Evolutionary conservation across 2,329 filamentous ascomycete species (phyloP).

Genomic region (Epichloe gansuensis): DNA sequence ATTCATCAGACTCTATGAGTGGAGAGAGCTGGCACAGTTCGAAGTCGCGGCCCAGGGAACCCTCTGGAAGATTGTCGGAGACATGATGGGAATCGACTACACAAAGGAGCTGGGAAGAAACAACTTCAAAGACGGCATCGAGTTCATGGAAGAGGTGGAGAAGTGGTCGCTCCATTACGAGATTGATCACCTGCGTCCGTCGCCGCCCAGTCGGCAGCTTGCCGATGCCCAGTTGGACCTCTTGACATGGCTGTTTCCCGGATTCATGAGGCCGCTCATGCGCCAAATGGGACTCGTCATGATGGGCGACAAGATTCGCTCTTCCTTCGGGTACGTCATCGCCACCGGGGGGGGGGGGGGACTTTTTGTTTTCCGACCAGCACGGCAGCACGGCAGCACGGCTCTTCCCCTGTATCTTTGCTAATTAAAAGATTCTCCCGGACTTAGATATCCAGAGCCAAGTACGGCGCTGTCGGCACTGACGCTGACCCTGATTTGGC

Average conservation of each 20-base stretch:
- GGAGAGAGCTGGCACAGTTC: constrained; percentile 52
- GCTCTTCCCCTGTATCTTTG: background rate
- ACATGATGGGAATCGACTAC: constrained; percentile 53
- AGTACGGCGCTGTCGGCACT: constrained; percentile 22
- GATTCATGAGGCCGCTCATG: constrained; percentile 30
- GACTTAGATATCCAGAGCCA: constrained; percentile 30
- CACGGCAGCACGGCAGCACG: too few species aligned
- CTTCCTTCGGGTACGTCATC: constrained; percentile 46
- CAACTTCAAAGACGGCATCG: constrained; percentile 36
- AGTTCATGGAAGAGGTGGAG: constrained; percentile 36
- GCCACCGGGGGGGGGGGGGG: too few species aligned
- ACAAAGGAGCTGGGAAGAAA: constrained; percentile 22
- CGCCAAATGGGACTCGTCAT: constrained; percentile 41
- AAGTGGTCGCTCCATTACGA: constrained; percentile 46
- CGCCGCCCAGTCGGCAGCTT: constrained; percentile 32
- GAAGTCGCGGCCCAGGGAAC: constrained; percentile 55
- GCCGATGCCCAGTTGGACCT: constrained; percentile 49
- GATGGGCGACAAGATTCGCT: constrained; percentile 50
- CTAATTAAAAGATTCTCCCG: constrained; percentile 1
- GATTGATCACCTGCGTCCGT: constrained; percentile 41
- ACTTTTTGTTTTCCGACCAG: too few species aligned
- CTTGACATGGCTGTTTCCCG: constrained; percentile 42
- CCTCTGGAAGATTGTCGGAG: constrained; percentile 61
- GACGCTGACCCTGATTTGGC: constrained; percentile 33
- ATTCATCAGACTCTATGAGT: constrained; percentile 56